phyloP scores from a whole-genome alignment of 495 filamentous ascomycete genomes.

The Rusavskia elegans region DNA sequence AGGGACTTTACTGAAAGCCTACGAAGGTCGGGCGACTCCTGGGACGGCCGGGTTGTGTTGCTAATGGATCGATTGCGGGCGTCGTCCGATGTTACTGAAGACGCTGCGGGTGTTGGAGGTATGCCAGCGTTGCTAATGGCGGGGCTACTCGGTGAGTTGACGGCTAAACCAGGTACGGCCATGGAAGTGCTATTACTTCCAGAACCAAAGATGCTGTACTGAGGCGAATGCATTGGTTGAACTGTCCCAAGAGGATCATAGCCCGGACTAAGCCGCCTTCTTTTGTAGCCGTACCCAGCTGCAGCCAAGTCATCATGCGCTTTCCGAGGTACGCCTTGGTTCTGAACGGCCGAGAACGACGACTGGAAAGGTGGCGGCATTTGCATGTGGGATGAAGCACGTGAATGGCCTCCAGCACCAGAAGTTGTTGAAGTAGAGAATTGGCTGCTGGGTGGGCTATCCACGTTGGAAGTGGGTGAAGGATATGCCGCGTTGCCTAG shows the following conservation, averaged over 20 bases:
- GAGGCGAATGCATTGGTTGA: not conserved
- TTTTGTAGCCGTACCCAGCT: constrained; percentile 5
- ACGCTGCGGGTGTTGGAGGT: constrained; percentile 17
- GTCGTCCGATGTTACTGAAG: constrained; percentile 9
- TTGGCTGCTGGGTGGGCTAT: constrained; percentile 2
- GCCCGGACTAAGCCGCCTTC: constrained; percentile 6
- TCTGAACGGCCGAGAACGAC: not conserved
- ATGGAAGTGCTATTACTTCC: not conserved
- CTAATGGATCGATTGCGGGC: constrained; percentile 5
- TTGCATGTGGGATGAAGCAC: constrained; percentile 2
- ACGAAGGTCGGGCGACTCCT: constrained; percentile 18
- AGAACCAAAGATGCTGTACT: constrained; percentile 1
- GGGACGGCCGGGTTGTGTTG: constrained; percentile 1
- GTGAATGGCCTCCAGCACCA: not conserved
- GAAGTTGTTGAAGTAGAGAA: not conserved
- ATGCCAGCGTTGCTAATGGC: constrained; percentile 2
- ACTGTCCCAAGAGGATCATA: not conserved
- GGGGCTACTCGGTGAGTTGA: constrained; percentile 1
- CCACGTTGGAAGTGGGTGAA: constrained; percentile 10
- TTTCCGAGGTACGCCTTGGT: not conserved
- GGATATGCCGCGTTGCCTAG: constrained; percentile 9
- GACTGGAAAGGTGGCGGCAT: constrained; percentile 13
- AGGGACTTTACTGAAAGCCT: constrained; percentile 27
- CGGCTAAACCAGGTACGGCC: not conserved
- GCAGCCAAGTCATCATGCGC: not conserved